Conservation (phyloP, 371 early-diverging fungal genomes). For the Entomophthora muscae region DNA sequence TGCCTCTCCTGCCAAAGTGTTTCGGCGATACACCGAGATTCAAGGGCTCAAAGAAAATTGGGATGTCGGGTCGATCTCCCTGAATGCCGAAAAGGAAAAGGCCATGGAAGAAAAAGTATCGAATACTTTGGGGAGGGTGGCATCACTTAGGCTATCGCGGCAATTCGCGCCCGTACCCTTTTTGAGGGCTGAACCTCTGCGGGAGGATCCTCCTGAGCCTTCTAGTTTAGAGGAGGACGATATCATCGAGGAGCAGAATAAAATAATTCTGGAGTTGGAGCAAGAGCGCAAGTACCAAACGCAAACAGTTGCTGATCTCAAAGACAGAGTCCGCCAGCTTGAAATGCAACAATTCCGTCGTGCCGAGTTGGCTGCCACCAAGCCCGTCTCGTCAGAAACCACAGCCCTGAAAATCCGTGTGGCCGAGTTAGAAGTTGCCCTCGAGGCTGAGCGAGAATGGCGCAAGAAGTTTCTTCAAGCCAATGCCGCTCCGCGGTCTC, state of each 20-base stretch:
- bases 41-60: not conserved
- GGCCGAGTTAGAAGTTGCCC: slow-evolving; percentile 2
- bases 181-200: slow-evolving; percentile 10
- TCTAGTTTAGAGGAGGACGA: slow-evolving; percentile 17
- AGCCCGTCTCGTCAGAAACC: not conserved
- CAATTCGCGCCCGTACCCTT: slow-evolving; percentile 5
- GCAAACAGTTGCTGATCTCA: slow-evolving; percentile 13
- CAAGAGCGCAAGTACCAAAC: slow-evolving; percentile 14
- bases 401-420: not conserved
- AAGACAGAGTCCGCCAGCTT: slow-evolving; percentile 14
- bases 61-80: not conserved
- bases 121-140: slow-evolving; percentile 3
- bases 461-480: not conserved
- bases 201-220: slow-evolving; percentile 18
- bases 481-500: not conserved
- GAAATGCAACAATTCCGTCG: slow-evolving; percentile 11
- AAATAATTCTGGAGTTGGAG: slow-evolving; percentile 19
- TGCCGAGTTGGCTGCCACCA: slow-evolving; percentile 8
- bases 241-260: slow-evolving; percentile 23
- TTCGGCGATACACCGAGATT: not conserved
- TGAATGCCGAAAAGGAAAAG: not conserved
- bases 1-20: not conserved
- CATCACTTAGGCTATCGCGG: not conserved
- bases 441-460: slow-evolving; percentile 4
- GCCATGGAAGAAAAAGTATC: slow-evolving; percentile 5